phyloP scores from a whole-genome alignment of 2,329 filamentous ascomycete genomes.

The Triangularia verruculosa region DNA sequence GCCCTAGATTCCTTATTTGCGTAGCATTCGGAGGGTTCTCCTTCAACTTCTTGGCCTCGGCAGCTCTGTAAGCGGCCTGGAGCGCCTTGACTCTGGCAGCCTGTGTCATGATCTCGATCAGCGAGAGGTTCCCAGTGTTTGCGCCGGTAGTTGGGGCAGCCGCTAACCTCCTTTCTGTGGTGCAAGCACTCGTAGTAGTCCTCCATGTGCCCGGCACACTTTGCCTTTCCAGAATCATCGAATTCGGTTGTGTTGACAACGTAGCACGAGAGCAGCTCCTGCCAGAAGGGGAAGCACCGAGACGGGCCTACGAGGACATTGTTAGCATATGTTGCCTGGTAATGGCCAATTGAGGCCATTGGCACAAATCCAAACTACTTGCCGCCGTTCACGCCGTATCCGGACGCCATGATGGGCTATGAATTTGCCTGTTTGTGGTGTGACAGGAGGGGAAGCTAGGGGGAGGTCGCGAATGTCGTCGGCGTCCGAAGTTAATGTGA shows the following conservation, averaged over 20 bases:
- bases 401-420: constrained; percentile 65
- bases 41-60: constrained; percentile 69
- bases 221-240: constrained; percentile 77
- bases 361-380: constrained; percentile 36
- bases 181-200: constrained; percentile 99
- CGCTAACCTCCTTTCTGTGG: constrained; percentile 90
- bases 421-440: constrained; percentile 18
- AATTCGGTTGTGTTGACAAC: constrained; percentile 85
- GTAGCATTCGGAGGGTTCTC: constrained; percentile 79
- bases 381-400: constrained; percentile 80
- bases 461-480: constrained; percentile 21
- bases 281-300: constrained; percentile 99
- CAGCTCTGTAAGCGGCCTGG: constrained; percentile 81
- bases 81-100: constrained; percentile 73
- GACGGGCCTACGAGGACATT: constrained; percentile 47
- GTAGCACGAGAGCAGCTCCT: constrained; percentile 97
- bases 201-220: constrained; percentile 81
- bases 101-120: constrained; percentile 43
- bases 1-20: constrained; percentile 81
- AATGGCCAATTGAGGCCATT: constrained; percentile 13
- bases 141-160: background rate
- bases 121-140: constrained; percentile 5
- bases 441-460: constrained; percentile 18
- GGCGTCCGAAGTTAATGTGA: constrained; percentile 11
- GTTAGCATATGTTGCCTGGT: constrained; percentile 1